A percentile compares a stretch with the other conserved stretches of the same genome.
These are phyloP conservation scores for Fraxinus baroniana DNA, from an alignment of 305 asterid genomes.

Conservation along the genomic window DNA sequence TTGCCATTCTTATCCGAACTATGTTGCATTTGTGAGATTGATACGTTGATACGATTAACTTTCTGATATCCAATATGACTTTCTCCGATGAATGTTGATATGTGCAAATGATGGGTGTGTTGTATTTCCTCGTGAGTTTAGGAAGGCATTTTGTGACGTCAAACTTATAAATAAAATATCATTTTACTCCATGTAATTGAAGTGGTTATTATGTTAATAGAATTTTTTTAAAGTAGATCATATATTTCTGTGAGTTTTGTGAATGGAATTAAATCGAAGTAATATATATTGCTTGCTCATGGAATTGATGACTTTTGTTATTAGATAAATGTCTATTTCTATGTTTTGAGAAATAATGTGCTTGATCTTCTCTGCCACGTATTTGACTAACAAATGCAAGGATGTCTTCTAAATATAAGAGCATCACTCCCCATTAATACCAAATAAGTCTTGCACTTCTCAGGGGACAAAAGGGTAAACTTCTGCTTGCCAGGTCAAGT, in stretches of 20 bases:
- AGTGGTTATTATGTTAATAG: background rate
- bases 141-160: background rate
- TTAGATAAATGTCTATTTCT: background rate
- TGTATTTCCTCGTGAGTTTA: background rate
- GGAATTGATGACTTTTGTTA: background rate
- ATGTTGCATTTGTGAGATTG: background rate
- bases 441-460: background rate
- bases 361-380: background rate
- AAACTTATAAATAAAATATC: background rate
- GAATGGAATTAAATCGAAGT: background rate
- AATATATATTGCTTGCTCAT: background rate
- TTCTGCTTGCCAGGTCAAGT: background rate
- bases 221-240: background rate
- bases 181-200: background rate
- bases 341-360: background rate
- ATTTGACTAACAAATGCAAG: background rate
- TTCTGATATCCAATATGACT: background rate
- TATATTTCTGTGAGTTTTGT: background rate
- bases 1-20: background rate
- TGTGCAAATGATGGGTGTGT: background rate
- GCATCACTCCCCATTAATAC: background rate
- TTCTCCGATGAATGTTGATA: conserved; percentile 1
- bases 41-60: background rate
- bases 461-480: background rate
- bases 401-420: background rate